Evolutionary conservation across 441 rosid species (phyloP).

Genomic region (Gossypium schwendimanii): DNA sequence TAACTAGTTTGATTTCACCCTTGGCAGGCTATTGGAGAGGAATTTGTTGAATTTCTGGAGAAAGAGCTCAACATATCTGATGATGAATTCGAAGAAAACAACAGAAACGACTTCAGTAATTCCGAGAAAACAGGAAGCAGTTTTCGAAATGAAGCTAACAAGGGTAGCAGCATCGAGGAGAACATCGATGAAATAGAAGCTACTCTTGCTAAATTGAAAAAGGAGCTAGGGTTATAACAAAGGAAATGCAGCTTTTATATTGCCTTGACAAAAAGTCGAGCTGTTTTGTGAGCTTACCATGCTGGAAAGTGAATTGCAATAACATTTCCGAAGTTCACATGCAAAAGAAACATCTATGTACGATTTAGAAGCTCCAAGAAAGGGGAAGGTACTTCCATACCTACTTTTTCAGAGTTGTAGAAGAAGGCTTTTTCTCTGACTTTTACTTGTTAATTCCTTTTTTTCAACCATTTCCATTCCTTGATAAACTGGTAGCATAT

Average conservation of each 20-base stretch:
- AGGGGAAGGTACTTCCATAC: not conserved
- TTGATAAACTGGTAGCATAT: not conserved
- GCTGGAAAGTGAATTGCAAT: not conserved
- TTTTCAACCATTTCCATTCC: not conserved
- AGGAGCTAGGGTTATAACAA: slow-evolving; percentile 71
- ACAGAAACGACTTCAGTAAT: slow-evolving; percentile 17
- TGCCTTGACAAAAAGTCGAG: not conserved
- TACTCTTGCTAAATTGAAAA: slow-evolving; percentile 69
- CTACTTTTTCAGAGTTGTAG: no score
- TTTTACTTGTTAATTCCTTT: not conserved
- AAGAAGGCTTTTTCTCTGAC: not conserved
- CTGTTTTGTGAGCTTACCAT: not conserved
- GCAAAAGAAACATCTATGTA: no score
- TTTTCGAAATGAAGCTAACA: slow-evolving; percentile 24
- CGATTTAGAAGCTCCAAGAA: not conserved
- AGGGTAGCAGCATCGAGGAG: slow-evolving; percentile 56
- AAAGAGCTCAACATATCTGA: slow-evolving; percentile 78
- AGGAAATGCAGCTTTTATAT: slow-evolving; percentile 5
- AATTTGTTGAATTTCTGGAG: slow-evolving; percentile 89
- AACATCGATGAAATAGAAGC: slow-evolving; percentile 88
- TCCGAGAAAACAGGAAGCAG: slow-evolving; percentile 27
- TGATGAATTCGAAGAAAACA: slow-evolving; percentile 28
- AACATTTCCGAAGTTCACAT: no score
- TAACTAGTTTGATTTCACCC: not conserved
- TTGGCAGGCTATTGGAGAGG: slow-evolving; percentile 86